A percentile compares a stretch with the other conserved stretches of the same genome.
phyloP scores from a whole-genome alignment of 352 stramenopile genomes.

The Pythium guiyangense region DNA sequence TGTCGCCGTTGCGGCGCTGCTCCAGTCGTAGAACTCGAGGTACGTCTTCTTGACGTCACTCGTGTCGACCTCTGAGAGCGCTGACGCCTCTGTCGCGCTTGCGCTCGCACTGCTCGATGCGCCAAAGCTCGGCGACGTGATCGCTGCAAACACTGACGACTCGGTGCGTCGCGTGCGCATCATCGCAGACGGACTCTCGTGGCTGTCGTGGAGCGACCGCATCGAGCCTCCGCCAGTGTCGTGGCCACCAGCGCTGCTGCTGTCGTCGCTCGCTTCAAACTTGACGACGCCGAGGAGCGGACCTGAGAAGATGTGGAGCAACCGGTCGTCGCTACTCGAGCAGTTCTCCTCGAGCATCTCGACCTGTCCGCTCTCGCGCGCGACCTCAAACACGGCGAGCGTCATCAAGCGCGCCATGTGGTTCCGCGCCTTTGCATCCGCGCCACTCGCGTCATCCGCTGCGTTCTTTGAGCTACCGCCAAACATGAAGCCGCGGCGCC shows the following conservation, averaged over 20 bases:
- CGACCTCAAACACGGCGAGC: constrained; percentile 30
- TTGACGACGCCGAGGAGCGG: constrained; percentile 63
- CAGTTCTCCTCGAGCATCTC: constrained; percentile 53
- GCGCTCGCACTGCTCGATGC: constrained; percentile 13
- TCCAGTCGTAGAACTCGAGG: constrained; percentile 79
- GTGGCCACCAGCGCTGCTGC: neutral
- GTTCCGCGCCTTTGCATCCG: constrained; percentile 29
- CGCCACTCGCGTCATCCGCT: constrained; percentile 20
- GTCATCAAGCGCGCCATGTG: constrained; percentile 35
- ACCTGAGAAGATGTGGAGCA: constrained; percentile 68
- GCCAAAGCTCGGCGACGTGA: constrained; percentile 24
- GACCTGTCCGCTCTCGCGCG: constrained; percentile 26
- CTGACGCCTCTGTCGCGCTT: constrained; percentile 7
- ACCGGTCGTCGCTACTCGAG: constrained; percentile 38
- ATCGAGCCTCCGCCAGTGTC: constrained; percentile 9
- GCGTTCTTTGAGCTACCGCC: constrained; percentile 34
- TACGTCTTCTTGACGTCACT: constrained; percentile 52
- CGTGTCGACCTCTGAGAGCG: constrained; percentile 10
- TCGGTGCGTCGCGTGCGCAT: constrained; percentile 45
- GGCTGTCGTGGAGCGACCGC: constrained; percentile 17
- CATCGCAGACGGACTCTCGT: constrained; percentile 32
- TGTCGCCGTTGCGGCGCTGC: constrained; percentile 10
- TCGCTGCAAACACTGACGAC: constrained; percentile 43
- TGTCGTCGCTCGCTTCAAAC: constrained; percentile 29
- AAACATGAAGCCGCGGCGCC: constrained; percentile 67